Percentiles rank a stretch among this genome's conserved stretches.
phyloP scores from a whole-genome alignment of 345 rosid genomes.

The Anastatica hierochuntica region DNA sequence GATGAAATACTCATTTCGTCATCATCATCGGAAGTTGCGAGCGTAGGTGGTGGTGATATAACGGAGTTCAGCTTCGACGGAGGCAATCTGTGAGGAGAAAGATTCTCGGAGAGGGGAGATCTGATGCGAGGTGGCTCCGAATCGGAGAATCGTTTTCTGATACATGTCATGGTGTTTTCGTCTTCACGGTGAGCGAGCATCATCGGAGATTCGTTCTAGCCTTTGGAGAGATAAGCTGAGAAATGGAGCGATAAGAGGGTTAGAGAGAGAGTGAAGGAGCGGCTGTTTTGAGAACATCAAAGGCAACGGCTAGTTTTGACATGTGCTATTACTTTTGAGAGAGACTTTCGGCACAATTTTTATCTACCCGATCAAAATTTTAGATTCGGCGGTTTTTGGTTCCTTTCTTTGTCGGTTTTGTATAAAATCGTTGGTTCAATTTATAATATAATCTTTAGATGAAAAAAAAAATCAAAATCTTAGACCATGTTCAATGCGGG shows the following conservation, averaged over 20 bases:
- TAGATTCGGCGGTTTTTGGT: no score
- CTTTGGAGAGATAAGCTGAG: not conserved
- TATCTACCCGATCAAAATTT: no score
- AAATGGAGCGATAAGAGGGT: no score
- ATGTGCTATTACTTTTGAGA: no score
- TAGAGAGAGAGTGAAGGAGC: no score
- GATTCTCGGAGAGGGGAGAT: constrained; percentile 60
- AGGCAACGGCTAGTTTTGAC: not conserved
- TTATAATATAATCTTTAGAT: no score
- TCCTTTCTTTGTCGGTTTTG: no score
- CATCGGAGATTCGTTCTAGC: not conserved
- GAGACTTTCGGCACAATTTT: no score
- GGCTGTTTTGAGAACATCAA: not conserved
- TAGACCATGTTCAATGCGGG: no score
- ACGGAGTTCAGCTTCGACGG: constrained; percentile 52
- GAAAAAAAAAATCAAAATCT: no score
- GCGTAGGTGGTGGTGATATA: constrained; percentile 35
- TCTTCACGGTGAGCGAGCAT: constrained; percentile 12
- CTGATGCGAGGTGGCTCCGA: constrained; percentile 29
- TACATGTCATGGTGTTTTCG: constrained; percentile 62
- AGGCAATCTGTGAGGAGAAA: constrained; percentile 38
- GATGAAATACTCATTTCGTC: constrained; percentile 59
- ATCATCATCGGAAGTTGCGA: constrained; percentile 25
- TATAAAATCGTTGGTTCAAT: no score
- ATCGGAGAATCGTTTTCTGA: constrained; percentile 49